Evolutionary conservation across 331 rosid species (phyloP).

Genomic region (Malus hybrid): DNA sequence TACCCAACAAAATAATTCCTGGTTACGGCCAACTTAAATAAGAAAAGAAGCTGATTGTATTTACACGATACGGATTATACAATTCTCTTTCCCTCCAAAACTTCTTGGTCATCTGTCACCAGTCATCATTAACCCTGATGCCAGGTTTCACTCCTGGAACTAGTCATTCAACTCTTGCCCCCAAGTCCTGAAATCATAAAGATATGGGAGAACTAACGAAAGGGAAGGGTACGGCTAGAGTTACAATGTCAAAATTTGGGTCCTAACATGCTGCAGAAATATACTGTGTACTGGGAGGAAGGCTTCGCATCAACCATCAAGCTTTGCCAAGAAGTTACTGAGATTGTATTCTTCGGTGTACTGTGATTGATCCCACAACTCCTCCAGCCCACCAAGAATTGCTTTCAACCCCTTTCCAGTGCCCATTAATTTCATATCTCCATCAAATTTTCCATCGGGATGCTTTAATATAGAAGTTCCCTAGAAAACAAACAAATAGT

Average conservation of each 20-base stretch:
- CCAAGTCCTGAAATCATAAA: slow-evolving; percentile 23
- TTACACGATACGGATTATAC: slow-evolving; percentile 31
- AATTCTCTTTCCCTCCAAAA: slow-evolving; percentile 35
- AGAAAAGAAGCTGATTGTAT: slow-evolving; percentile 23
- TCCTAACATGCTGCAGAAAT: slow-evolving; percentile 20
- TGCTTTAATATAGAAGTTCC: slow-evolving; percentile 46
- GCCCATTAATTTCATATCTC: slow-evolving; percentile 47
- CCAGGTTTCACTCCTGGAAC: slow-evolving; percentile 13
- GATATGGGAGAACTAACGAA: slow-evolving; percentile 22
- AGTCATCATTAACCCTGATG: not conserved
- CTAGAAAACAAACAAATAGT: slow-evolving; percentile 19
- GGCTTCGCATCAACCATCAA: slow-evolving; percentile 53
- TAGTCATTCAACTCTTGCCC: slow-evolving; percentile 20
- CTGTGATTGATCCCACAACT: slow-evolving; percentile 97
- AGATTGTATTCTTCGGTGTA: slow-evolving; percentile 92
- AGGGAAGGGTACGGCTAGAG: slow-evolving; percentile 22
- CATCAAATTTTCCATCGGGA: slow-evolving; percentile 37
- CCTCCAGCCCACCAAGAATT: slow-evolving; percentile 89
- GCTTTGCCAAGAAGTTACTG: slow-evolving; percentile 81
- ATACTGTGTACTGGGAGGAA: slow-evolving; percentile 51
- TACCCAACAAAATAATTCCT: not conserved
- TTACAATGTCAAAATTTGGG: slow-evolving; percentile 62
- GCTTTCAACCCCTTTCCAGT: slow-evolving; percentile 83
- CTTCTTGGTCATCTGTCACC: slow-evolving; percentile 2
- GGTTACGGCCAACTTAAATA: not conserved